Conservation (phyloP, 371 early-diverging fungal genomes). For the Paraphysoderma sedebokerense region DNA sequence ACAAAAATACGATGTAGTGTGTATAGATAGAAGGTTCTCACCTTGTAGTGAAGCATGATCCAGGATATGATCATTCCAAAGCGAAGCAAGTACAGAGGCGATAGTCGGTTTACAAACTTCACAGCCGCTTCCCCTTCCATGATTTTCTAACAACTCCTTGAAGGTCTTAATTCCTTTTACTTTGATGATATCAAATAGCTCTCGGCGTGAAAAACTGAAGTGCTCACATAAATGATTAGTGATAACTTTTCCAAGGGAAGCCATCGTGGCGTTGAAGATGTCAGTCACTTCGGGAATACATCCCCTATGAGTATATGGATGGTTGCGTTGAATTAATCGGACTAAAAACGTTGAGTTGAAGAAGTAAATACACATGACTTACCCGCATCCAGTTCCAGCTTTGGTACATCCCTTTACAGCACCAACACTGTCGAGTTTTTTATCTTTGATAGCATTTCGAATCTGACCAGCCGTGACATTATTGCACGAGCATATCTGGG, state of each 20-base stretch:
- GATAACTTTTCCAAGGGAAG: conserved; percentile 29
- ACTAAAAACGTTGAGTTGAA: no score
- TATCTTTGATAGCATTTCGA: conserved; percentile 16
- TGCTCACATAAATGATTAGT: conserved; percentile 34
- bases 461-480: conserved; percentile 43
- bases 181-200: conserved; percentile 41
- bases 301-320: no score
- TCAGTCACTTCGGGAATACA: conserved; percentile 36
- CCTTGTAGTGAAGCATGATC: conserved; percentile 31
- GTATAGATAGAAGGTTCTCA: no score
- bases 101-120: conserved; percentile 45
- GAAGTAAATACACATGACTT: no score
- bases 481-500: conserved; percentile 51
- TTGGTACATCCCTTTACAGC: conserved; percentile 37
- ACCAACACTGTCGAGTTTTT: conserved; percentile 26
- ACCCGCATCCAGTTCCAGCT: conserved; percentile 36
- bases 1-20: no score
- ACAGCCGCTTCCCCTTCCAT: conserved; percentile 28
- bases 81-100: conserved; percentile 43
- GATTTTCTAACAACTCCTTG: conserved; percentile 20
- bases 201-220: conserved; percentile 35
- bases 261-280: conserved; percentile 40
- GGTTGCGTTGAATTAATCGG: no score
- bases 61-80: conserved; percentile 44
- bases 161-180: conserved; percentile 31